Base-by-base conservation (phyloP, 257 asterid genomes). In the Solanum dulcamara region DNA sequence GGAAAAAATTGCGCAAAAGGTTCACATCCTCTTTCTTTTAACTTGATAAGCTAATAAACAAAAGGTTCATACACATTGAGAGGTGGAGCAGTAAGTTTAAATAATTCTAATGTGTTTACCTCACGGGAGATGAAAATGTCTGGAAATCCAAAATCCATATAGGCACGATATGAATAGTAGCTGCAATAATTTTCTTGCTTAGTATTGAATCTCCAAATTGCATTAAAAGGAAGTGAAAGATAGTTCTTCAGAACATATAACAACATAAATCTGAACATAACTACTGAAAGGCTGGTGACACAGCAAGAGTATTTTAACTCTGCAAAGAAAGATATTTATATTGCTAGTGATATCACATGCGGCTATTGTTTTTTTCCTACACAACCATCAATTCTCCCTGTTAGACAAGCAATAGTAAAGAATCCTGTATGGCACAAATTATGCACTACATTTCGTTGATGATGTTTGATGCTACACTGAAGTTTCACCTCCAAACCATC, bases 71-170 rank as follows among this genome's bases (percentile, higher is more conserved):
- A 46, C 15, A 37, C 70, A 46, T 10, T 60, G 66, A 80, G 68
- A 82, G 55, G 33, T 62, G n/a, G 86, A 40, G 81, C 30, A 37
- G 17, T 15, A 77, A 77, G 60, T 77, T 15, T 4, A 30, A 28
- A 46, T 26, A 77, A 15, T 77, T 46, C n/a, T 77, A 42, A 46
- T 77, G 83, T 46, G 57, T 24, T 87, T 90, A 96, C 99, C 99
- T 95, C 99, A 84, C 99, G 98, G 68, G 99, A 96, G 88, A 95
- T 87, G 90, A 96, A 96, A 85, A 96, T 87, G 85, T 96, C 98
- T 15, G 97, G 98, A 87, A 93, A 94, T 87, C 98, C 99, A 88
- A 94, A 95, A 88, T 96, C 99, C 82, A 95, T 90, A 87, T 89
- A 95, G 88, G 99, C 96, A 85, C 83, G 92, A 85, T 94, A 94